Evolutionary conservation across 2,329 filamentous ascomycete species (phyloP).

Genomic region (Zasmidium cellare): DNA sequence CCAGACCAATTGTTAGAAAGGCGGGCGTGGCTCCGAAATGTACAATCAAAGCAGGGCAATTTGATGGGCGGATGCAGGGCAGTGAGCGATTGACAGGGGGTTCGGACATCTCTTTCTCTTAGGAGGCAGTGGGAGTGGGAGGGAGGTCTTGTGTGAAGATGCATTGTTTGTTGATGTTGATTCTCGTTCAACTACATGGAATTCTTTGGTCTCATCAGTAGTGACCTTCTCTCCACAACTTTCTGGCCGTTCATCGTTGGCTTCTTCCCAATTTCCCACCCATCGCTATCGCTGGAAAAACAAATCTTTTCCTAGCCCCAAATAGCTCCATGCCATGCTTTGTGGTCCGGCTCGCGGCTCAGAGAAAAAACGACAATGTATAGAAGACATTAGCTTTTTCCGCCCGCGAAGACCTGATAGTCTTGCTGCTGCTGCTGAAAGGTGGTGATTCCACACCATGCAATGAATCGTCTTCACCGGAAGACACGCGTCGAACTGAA

Average conservation of each 20-base stretch:
- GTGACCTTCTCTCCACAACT: background rate
- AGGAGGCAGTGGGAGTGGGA: background rate
- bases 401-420: slow-evolving; percentile 1
- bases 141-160: background rate
- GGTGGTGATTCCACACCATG: too few relatives aligned
- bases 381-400: background rate
- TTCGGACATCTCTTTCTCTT: too few relatives aligned
- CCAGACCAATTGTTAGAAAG: too few relatives aligned
- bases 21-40: background rate
- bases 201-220: background rate
- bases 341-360: background rate
- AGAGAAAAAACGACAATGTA: too few relatives aligned
- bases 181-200: background rate
- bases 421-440: background rate
- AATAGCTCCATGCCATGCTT: background rate
- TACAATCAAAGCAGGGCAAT: too few relatives aligned
- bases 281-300: slow-evolving; percentile 1
- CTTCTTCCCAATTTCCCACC: background rate
- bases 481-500: too few relatives aligned
- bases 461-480: too few relatives aligned
- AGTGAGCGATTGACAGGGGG: background rate
- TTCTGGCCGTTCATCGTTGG: background rate
- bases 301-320: background rate
- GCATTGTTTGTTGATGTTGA: background rate
- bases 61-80: background rate